Conservation (phyloP, 148 eudicot genomes). For the Vaccinium darrowii region DNA sequence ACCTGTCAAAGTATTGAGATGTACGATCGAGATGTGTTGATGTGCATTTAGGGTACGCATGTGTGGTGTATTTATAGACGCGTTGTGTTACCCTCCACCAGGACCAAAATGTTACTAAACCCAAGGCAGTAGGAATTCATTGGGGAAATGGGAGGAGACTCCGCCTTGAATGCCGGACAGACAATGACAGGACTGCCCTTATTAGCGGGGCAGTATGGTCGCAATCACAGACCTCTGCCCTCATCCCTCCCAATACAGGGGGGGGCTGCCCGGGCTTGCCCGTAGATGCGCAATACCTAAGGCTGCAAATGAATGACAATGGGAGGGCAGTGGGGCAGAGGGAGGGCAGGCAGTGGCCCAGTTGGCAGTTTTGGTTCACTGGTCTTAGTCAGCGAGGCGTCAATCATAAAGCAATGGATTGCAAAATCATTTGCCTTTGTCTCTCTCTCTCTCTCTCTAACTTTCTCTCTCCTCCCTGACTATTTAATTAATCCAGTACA, state of each 20-base stretch:
- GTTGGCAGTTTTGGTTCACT: background rate
- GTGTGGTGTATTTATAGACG: too few relatives aligned
- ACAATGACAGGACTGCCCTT: conserved; percentile 49
- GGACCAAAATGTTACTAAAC: too few relatives aligned
- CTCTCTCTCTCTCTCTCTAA: conserved; percentile 10
- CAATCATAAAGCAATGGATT: conserved; percentile 82
- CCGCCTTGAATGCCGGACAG: conserved; percentile 64
- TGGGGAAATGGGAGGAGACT: conserved; percentile 14
- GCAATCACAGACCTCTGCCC: conserved; percentile 28
- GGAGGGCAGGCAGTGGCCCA: background rate
- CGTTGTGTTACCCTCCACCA: too few relatives aligned
- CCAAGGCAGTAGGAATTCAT: too few relatives aligned
- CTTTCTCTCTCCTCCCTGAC: conserved; percentile 6
- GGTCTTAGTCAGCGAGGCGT: conserved; percentile 51
- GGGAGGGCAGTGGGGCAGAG: background rate
- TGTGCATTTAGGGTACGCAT: too few relatives aligned
- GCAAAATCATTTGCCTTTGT: conserved; percentile 63
- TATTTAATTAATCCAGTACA: background rate
- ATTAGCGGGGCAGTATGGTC: conserved; percentile 40
- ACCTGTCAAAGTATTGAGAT: too few relatives aligned
- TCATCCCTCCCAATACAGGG: conserved; percentile 15
- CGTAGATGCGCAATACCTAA: conserved; percentile 5
- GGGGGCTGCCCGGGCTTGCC: background rate
- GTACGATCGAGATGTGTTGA: too few relatives aligned
- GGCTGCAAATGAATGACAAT: conserved; percentile 28